Evolutionary conservation across 225 moss, liverwort and hornwort genomes (phyloP).

Genomic region (Bryoerythrophyllum caledonicum): DNA sequence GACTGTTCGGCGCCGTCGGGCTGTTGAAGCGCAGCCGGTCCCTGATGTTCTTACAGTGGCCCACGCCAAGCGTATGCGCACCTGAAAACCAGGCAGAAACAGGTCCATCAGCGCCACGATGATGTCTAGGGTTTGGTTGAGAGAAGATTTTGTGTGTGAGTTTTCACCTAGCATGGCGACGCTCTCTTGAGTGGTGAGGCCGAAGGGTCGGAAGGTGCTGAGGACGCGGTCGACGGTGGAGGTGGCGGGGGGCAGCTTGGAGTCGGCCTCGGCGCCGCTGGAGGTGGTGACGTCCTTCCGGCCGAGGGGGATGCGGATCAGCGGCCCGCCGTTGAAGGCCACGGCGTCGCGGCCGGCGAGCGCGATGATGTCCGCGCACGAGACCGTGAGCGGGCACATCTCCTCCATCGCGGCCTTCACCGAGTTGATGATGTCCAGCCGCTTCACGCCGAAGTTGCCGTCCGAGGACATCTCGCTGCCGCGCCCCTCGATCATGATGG

Average conservation of each 20-base stretch:
- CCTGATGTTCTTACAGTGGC: conserved; percentile 54
- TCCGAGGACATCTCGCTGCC: conserved; percentile 51
- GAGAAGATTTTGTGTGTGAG: neutral
- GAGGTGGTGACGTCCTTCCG: conserved; percentile 42
- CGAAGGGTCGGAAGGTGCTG: conserved; percentile 40
- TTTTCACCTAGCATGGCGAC: conserved; percentile 61
- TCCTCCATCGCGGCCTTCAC: conserved; percentile 56
- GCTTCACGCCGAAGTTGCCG: conserved; percentile 56
- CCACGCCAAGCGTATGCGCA: conserved; percentile 64
- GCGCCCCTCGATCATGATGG: conserved; percentile 48
- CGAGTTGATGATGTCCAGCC: conserved; percentile 65
- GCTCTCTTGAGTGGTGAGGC: conserved; percentile 56
- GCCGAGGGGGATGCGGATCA: conserved; percentile 48
- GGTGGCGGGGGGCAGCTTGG: conserved; percentile 42
- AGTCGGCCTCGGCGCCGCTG: conserved; percentile 46
- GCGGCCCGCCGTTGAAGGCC: conserved; percentile 56
- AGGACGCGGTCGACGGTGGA: conserved; percentile 43
- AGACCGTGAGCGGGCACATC: conserved; percentile 59
- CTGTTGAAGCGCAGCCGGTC: conserved; percentile 51
- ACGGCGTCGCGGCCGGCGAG: conserved; percentile 68
- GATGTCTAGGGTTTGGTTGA: neutral
- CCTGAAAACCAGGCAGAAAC: conserved; percentile 33
- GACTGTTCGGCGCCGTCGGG: conserved; percentile 35
- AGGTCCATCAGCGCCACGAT: too few relatives aligned
- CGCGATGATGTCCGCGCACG: conserved; percentile 71